Evolutionary conservation across 2,329 filamentous ascomycete genomes (phyloP), one percentile per base, ranked within the genome.

Genomic region (Zymoseptoria brevis): DNA sequence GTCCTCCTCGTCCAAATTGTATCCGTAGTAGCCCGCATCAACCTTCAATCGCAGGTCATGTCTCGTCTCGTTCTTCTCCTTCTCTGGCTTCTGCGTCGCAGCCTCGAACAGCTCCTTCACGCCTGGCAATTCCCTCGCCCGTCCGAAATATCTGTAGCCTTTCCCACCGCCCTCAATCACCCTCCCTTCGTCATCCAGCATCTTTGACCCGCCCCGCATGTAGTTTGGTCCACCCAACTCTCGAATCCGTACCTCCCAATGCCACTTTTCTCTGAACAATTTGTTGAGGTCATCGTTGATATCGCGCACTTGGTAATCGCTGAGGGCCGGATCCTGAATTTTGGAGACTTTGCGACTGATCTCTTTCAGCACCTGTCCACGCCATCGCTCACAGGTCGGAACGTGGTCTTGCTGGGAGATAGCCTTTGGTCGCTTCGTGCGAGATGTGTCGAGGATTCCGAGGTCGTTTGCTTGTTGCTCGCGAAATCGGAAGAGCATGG

Each of bases 281-380:
- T 96, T 96, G 81, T 99, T 99, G 81, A 99, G 96, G 77, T 99
- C 94, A 75, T 99, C 94, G 78, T 99, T 99, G 72, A 99, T 81
- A 76, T 99, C 94, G 71, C 94, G 87, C 75, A 99, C 90, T 80
- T 97, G 94, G 79, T 89, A 97, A 80, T 99, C 94, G 76, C 86
- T 90, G n/a, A 99, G 82, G 53, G 87, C 86, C 8, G 84, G 80
- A 69, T 99, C 94, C 74, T 99, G 94, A 77, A 99, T 97, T 72
- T 89, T 89, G 64, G 90, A 90, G 59, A 99, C 90, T 76, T 99
- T 99, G 76, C 94, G 91, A 65, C 88, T 93, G 71, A 99, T 93
- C 74, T 99, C 94, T 74, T 96, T 96, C 63, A 99, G 85, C 29
- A 97, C 93, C 73, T 97, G 94, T 49, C 94, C 93, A 59, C 94